Conservation (phyloP, 2,329 filamentous ascomycete genomes). For the Epichloe brachyelytri region DNA sequence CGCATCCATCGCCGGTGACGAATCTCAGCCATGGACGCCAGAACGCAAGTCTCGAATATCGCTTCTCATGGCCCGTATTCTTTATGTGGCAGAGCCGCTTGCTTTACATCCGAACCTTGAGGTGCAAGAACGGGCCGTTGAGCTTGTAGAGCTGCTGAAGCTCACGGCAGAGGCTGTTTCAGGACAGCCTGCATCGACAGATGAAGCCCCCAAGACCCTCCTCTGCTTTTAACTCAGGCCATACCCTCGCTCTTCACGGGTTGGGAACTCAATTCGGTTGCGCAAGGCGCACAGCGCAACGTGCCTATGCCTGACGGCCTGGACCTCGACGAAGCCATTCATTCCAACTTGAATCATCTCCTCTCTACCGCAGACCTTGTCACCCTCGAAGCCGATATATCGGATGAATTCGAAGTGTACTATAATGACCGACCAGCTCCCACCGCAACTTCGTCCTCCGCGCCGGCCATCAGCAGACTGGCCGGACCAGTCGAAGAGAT, state of each 20-base stretch:
- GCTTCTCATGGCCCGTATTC: slow-evolving; percentile 67
- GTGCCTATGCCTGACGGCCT: slow-evolving; percentile 67
- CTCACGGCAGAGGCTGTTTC: slow-evolving; percentile 71
- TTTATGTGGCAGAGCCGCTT: slow-evolving; percentile 69
- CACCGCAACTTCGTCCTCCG: slow-evolving; percentile 35
- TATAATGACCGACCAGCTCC: slow-evolving; percentile 45
- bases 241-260: slow-evolving; percentile 80
- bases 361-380: slow-evolving; percentile 46
- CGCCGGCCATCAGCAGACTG: slow-evolving; percentile 42
- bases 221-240: slow-evolving; percentile 76
- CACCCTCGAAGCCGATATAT: slow-evolving; percentile 36
- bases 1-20: slow-evolving; percentile 53
- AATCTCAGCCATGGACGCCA: slow-evolving; percentile 54
- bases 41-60: slow-evolving; percentile 62
- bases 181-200: slow-evolving; percentile 46
- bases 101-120: slow-evolving; percentile 76
- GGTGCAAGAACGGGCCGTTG: slow-evolving; percentile 87
- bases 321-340: slow-evolving; percentile 72
- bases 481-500: slow-evolving; percentile 36
- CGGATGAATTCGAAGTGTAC: slow-evolving; percentile 55
- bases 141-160: slow-evolving; percentile 81
- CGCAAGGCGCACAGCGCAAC: slow-evolving; percentile 67
- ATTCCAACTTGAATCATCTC: slow-evolving; percentile 55
- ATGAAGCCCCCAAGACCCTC: slow-evolving; percentile 51
- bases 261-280: slow-evolving; percentile 85